Evolutionary conservation across 2,329 filamentous ascomycete genomes (phyloP), one percentile per base, ranked within the genome.

Genomic region (Trichoderma brevicompactum): DNA sequence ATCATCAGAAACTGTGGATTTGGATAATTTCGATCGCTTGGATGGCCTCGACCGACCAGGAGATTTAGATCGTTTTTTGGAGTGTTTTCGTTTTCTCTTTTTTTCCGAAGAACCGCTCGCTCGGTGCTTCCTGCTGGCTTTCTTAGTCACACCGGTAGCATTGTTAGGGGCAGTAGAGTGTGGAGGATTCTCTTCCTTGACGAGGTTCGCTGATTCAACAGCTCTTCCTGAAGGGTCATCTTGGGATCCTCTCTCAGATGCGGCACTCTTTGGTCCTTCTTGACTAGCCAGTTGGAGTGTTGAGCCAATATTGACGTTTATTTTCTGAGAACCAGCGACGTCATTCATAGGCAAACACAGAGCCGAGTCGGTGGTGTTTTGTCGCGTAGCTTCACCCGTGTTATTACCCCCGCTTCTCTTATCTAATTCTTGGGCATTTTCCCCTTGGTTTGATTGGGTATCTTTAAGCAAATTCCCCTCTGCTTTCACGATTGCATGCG

Each of bases 51-150:
- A 48, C 28, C 13, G 43, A 12, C 10, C 19, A 12, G n/a, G 17
- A 28, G 56, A 59, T n/a, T 49, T 59, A 6, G 56, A 49, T n/a
- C 32, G 32, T 17, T 59, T 49, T 8, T n/a, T 17, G 10, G 56
- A 48, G 13, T 40, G 56, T 5, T 59, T 59, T 3, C 19, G 43
- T 8, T 59, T 49, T 36, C 43, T 32, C 32, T 59, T 59, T 34
- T 59, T 49, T 19, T 49, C 23, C 17, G 19, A 49, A 6, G n/a
- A 23, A 28, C 23, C 23, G 8, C n/a, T 17, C 43, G n/a, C 7
- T 36, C 4, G 5, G 4, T 8, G 17, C 32, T 48, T 34, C 7
- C 4, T 28, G 43, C 34, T 19, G 6, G 17, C 19, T 3, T 49
- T 23, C 17, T 49, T 43, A 8, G 43, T 1, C 3, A n/a, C 2